Evolutionary conservation across 805 yeast genomes (phyloP).

Genomic region (Pichia pseudocactophila): DNA sequence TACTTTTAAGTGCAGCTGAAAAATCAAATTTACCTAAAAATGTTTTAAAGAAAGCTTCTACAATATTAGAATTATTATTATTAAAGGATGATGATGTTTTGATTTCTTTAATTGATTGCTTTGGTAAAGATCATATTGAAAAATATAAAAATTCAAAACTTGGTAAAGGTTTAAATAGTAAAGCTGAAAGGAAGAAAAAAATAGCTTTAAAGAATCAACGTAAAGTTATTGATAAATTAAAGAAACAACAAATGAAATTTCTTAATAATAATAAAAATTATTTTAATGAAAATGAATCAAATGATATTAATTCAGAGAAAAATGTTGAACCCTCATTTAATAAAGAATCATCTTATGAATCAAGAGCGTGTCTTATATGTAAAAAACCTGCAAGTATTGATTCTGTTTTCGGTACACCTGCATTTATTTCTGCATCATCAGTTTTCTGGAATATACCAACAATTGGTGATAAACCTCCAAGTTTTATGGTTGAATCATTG

Average conservation of each 20-base stretch:
- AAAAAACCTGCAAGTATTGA: constrained; percentile 40
- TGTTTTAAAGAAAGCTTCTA: constrained; percentile 47
- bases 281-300: constrained; percentile 11
- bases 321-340: constrained; percentile 11
- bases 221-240: constrained; percentile 53
- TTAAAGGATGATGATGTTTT: constrained; percentile 40
- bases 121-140: constrained; percentile 47
- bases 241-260: constrained; percentile 41
- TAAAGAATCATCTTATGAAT: constrained; percentile 4
- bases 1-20: constrained; percentile 43
- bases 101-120: constrained; percentile 43
- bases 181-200: constrained; percentile 44
- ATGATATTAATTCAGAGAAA: not conserved
- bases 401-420: constrained; percentile 52
- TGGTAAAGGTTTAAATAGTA: constrained; percentile 39
- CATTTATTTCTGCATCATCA: constrained; percentile 37
- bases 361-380: constrained; percentile 46
- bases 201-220: constrained; percentile 55
- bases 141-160: constrained; percentile 40
- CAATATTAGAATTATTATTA: constrained; percentile 42
- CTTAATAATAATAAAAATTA: constrained; percentile 30
- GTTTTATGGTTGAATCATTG: constrained; percentile 14
- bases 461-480: constrained; percentile 23
- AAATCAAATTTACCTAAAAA: constrained; percentile 39
- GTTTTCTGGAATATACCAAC: constrained; percentile 41